These are phyloP conservation scores for Megacollybia platyphylla DNA, from an alignment of 1,284 basidiomycete species.

Conservation along the genomic window DNA sequence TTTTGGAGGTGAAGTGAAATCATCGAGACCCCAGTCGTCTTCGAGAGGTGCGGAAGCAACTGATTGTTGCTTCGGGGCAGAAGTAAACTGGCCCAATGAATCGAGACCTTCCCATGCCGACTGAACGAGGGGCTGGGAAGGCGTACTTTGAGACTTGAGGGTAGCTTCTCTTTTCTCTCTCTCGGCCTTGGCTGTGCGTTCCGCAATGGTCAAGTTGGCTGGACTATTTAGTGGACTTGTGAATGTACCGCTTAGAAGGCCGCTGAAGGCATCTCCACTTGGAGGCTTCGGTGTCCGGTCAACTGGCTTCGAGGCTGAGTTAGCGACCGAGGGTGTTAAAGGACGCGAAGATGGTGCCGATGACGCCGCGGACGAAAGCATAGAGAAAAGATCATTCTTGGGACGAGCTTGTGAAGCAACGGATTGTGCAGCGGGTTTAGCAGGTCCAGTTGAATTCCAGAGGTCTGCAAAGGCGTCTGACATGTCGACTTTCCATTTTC, in stretches of 20 bases:
- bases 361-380: background rate
- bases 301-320: no score
- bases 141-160: background rate
- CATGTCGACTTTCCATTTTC: background rate
- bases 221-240: background rate
- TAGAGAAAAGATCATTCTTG: conserved; percentile 1
- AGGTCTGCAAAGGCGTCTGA: background rate
- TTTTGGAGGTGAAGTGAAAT: background rate
- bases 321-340: background rate
- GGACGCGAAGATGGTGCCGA: background rate
- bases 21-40: background rate
- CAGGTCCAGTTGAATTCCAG: background rate
- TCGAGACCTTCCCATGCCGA: background rate
- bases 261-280: background rate
- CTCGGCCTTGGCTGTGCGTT: background rate
- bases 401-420: background rate
- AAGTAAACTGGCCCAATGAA: background rate
- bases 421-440: background rate
- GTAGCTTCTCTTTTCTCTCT: background rate
- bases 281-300: background rate
- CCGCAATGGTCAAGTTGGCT: background rate
- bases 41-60: background rate
- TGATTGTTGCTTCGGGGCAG: background rate
- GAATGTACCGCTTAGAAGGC: background rate
- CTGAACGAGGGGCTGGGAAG: background rate